Percentiles rank a stretch among this genome's conserved stretches.
These are phyloP conservation scores for Musa acuminata DNA, from an alignment of 176 grass and related monocot species.

Conservation along the genomic window DNA sequence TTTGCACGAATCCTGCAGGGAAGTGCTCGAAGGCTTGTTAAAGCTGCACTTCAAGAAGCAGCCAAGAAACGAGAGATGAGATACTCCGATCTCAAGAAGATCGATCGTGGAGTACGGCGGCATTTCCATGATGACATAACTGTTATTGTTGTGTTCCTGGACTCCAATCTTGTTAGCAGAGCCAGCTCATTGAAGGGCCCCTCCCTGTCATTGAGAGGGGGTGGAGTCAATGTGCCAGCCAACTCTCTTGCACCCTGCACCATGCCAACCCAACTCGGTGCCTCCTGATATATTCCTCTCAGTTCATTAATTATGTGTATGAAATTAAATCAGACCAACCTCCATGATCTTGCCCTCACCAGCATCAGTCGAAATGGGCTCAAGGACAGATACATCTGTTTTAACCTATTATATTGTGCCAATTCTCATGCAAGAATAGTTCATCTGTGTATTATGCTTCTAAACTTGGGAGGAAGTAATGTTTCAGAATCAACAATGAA, in stretches of 20 bases:
- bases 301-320: background rate
- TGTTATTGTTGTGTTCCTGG: constrained; percentile 70
- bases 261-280: constrained; percentile 18
- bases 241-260: constrained; percentile 56
- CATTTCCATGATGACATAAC: constrained; percentile 97
- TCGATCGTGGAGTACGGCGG: constrained; percentile 73
- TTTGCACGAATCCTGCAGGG: constrained; percentile 42
- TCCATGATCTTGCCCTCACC: background rate
- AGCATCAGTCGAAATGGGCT: background rate
- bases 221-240: constrained; percentile 35
- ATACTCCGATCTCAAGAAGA: constrained; percentile 94
- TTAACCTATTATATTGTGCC: background rate
- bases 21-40: constrained; percentile 69
- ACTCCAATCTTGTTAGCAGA: constrained; percentile 47
- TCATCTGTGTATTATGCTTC: background rate
- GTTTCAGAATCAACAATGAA: background rate
- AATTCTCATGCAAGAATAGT: background rate
- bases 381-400: background rate
- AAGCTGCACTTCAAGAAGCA: constrained; percentile 53
- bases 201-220: constrained; percentile 55
- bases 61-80: constrained; percentile 98
- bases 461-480: background rate
- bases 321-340: background rate
- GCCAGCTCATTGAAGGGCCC: constrained; percentile 41
- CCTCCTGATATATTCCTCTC: background rate